Conservation (phyloP, 192 early-diverging fungal species). For the Coemansia sp. region DNA sequence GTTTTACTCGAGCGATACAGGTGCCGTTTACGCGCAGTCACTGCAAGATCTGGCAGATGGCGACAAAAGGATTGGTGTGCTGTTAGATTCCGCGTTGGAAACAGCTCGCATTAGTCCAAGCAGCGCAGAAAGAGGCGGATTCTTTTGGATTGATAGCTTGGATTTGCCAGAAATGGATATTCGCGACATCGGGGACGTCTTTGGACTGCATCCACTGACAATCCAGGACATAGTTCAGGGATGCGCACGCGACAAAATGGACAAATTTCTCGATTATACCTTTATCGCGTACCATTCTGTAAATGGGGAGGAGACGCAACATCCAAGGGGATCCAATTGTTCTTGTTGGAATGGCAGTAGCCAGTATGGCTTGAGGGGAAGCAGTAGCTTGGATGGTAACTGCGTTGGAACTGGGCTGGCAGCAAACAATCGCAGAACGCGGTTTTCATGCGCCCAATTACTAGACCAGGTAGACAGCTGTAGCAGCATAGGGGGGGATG, state of each 20-base stretch:
- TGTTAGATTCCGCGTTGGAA: slow-evolving; percentile 11
- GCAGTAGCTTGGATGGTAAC: not conserved
- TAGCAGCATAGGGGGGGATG: not conserved
- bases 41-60: slow-evolving; percentile 15
- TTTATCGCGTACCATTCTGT: slow-evolving; percentile 62
- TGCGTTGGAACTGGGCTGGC: not conserved
- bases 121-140: slow-evolving; percentile 16
- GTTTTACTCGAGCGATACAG: slow-evolving; percentile 42
- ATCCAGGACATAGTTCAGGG: slow-evolving; percentile 88
- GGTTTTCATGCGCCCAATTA: slow-evolving; percentile 1
- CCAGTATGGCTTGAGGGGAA: slow-evolving; percentile 1
- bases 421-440: slow-evolving; percentile 1
- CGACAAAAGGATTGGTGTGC: slow-evolving; percentile 12
- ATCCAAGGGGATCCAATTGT: not conserved
- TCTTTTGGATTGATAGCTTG: slow-evolving; percentile 76
- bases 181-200: slow-evolving; percentile 60
- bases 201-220: slow-evolving; percentile 78
- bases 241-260: slow-evolving; percentile 93
- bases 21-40: slow-evolving; percentile 17
- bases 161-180: slow-evolving; percentile 62
- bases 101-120: not conserved
- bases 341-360: not conserved
- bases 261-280: slow-evolving; percentile 61
- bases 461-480: not conserved
- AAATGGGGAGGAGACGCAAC: not conserved